Conservation (phyloP, 768 basidiomycete genomes). For the Suillus decipiens region DNA sequence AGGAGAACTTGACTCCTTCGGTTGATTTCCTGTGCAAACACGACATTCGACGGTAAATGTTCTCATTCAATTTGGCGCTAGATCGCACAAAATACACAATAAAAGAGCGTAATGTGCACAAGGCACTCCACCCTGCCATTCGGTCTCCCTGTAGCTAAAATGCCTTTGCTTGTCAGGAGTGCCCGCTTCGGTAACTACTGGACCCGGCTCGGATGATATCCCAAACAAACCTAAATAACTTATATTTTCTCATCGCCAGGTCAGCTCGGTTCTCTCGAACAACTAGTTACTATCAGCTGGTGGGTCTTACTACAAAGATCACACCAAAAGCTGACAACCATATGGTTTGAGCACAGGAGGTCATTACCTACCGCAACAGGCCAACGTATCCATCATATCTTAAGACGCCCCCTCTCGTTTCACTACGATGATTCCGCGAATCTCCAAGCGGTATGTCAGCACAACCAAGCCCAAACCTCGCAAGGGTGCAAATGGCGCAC, state of each 20-base stretch:
- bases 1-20: too few relatives aligned
- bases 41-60: too few relatives aligned
- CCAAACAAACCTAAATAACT: not conserved
- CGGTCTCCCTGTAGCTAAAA: too few relatives aligned
- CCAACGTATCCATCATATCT: not conserved
- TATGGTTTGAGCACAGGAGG: not conserved
- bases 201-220: not conserved
- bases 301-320: not conserved
- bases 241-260: not conserved
- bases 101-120: too few relatives aligned
- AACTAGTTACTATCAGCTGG: not conserved
- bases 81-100: too few relatives aligned
- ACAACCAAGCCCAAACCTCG: conserved; percentile 4
- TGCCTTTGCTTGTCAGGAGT: too few relatives aligned
- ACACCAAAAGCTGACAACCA: not conserved
- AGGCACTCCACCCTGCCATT: too few relatives aligned
- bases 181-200: not conserved
- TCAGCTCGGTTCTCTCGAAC: not conserved
- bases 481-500: conserved; percentile 1
- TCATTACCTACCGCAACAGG: not conserved
- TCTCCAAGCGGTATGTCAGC: conserved; percentile 9
- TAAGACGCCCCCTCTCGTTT: not conserved
- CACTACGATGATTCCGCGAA: conserved; percentile 11
- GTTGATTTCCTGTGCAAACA: too few relatives aligned
- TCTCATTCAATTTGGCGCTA: too few relatives aligned